These are phyloP conservation scores for Sporothrix brasiliensis DNA, from an alignment of 2,329 filamentous ascomycete genomes.

Conservation along the genomic window DNA sequence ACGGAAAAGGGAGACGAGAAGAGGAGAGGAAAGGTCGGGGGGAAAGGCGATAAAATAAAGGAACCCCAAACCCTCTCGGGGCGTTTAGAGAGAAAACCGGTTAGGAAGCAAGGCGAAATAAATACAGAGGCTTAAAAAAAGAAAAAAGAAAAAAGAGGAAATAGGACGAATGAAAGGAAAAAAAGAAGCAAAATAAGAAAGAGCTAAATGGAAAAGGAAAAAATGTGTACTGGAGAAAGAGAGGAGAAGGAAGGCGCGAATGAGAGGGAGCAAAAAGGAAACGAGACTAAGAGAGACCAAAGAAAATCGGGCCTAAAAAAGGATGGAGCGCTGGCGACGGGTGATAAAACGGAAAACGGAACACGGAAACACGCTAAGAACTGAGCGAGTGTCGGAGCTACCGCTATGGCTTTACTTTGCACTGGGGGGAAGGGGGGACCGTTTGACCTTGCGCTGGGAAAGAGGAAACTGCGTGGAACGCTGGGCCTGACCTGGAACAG, in stretches of 20 bases:
- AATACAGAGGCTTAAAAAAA: neutral
- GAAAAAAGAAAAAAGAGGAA: neutral
- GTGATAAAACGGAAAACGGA: constrained; percentile 32
- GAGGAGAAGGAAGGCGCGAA: constrained; percentile 8
- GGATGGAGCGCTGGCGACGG: constrained; percentile 28
- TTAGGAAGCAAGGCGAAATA: constrained; percentile 6
- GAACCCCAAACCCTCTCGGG: neutral
- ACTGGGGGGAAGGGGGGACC: neutral
- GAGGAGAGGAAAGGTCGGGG: constrained; percentile 5
- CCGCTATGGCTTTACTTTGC: constrained; percentile 27
- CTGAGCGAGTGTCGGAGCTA: constrained; percentile 31
- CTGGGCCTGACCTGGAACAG: neutral
- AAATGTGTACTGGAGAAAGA: neutral
- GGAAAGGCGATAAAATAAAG: constrained; percentile 24
- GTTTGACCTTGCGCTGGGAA: neutral
- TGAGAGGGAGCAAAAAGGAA: constrained; percentile 25
- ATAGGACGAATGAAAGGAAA: constrained; percentile 19
- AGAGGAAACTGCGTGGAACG: constrained; percentile 18
- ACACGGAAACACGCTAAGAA: constrained; percentile 33
- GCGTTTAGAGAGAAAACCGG: neutral
- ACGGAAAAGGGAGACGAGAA: constrained; percentile 12
- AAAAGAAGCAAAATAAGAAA: constrained; percentile 23
- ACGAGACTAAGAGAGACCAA: constrained; percentile 9
- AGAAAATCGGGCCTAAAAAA: constrained; percentile 25
- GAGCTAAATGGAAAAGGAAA: constrained; percentile 9